Base-by-base conservation (phyloP, 352 stramenopile genomes). In the Albugo candida region DNA sequence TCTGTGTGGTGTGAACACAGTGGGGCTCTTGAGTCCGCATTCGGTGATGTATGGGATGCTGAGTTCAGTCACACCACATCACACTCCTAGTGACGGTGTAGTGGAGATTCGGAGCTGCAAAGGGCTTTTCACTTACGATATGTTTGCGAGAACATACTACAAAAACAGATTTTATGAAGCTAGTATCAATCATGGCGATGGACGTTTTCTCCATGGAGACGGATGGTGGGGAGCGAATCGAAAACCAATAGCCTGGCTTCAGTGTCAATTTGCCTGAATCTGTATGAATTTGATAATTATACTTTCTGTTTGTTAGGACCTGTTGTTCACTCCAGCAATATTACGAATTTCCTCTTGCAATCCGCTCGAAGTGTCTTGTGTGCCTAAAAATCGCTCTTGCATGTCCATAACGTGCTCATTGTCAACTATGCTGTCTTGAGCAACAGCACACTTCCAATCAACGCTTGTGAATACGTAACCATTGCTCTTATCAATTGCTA, bases 401-500 rank as follows among this genome's bases (percentile, higher is more conserved):
- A 73, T 55, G 38, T 75, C 66, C 17, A 31, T 31, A 8, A 31
- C 8, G 24, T 31, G 24, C 24, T 31, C 24, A 31, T 31, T 31
- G 24, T 31, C 24, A 10, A 10, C 24, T 8, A 3, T 31, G 24
- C 24, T 31, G 53, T 87, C 74, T 48, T 81, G 83, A 27, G 80
- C 59, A 36, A 84, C 64, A 17, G 71, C 74, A 13, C 64, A 75
- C 56, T 87, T 73, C 67, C 77, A 87, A 48, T 87, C 71, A 24
- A 83, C 66, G 36, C 57, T 70, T 3, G 70, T 76, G 54, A 84
- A 91, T 27, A 91, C 75, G 51, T 72, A 91, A 20, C 77, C 77
- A 38, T 82, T 91, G 21, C 70, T 62, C 55, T 91, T 91, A 58
- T 91, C 77, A 41, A 91, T 82, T 5, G 65, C 70, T 18, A 67